Evolutionary conservation across 2,329 filamentous ascomycete genomes (phyloP).

Genomic region (Pseudocercospora pini-densiflorae): DNA sequence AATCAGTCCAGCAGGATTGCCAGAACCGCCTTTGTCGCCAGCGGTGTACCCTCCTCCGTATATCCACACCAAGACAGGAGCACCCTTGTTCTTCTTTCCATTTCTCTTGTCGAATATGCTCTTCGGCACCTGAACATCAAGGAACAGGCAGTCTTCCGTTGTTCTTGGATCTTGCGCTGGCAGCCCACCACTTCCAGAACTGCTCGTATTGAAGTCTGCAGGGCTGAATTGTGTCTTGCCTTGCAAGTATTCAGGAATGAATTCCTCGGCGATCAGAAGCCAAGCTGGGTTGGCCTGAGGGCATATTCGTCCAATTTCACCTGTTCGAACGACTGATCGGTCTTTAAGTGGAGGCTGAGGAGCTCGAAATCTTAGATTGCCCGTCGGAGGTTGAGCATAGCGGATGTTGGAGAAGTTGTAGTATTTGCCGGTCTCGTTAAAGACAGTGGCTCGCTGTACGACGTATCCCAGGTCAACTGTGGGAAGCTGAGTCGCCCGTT

Average conservation of each 20-base stretch:
- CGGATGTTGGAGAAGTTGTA: constrained; percentile 58
- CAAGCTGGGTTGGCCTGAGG: constrained; percentile 54
- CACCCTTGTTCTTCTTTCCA: constrained; percentile 28
- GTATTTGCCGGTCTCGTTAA: constrained; percentile 40
- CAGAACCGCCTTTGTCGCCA: constrained; percentile 44
- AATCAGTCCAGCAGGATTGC: constrained; percentile 41
- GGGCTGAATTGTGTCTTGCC: constrained; percentile 22
- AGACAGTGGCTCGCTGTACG: constrained; percentile 52
- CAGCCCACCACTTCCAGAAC: constrained; percentile 21
- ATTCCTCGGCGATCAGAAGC: constrained; percentile 42
- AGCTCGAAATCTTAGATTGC: constrained; percentile 55
- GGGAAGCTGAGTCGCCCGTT: constrained; percentile 38
- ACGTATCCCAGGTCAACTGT: constrained; percentile 60
- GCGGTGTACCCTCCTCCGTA: constrained; percentile 52
- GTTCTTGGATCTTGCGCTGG: constrained; percentile 36
- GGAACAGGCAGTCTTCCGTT: constrained; percentile 47
- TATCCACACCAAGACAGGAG: constrained; percentile 49
- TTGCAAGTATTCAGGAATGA: constrained; percentile 37
- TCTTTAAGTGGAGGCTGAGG: constrained; percentile 48
- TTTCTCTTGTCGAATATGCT: constrained; percentile 37
- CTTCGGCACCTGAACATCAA: constrained; percentile 46
- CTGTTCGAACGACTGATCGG: constrained; percentile 52
- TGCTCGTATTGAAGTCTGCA: constrained; percentile 22
- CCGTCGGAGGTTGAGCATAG: constrained; percentile 59
- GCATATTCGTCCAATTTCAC: constrained; percentile 49